Evolutionary conservation across 805 yeast genomes (phyloP), one percentile per base, ranked within the genome.

Genomic region (Saturnispora ahearnii): DNA sequence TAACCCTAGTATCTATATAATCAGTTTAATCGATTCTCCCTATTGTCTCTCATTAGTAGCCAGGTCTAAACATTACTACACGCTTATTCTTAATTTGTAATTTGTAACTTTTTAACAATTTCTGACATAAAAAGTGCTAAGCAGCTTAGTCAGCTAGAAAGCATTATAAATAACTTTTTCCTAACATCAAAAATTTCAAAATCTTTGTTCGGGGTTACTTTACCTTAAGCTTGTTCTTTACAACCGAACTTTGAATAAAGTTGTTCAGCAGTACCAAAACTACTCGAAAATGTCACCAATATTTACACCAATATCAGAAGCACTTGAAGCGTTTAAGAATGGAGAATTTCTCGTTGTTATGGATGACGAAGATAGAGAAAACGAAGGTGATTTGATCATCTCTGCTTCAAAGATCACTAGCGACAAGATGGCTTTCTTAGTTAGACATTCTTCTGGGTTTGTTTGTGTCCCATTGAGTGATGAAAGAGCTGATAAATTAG

Each of bases 311-410:
- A 79, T 86, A 43, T 76, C 81, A 48, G 87, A 83, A 51, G 93
- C 95, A 30, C 62, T 86, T 24, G 81, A 79, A 59, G 89, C 87
- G 1, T 82, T 75, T 66, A 76, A 77, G 55, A 76, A 77, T 51
- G 95, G 95, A 30, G 86, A 88, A 65, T 89, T 91, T 61, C 73
- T 93, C 44, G 78, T 93, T 44, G 99, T 93, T n/a, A 85, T 93
- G 86, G 99, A 93, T 66, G 96, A 93, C 63, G 97, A 88, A 66
- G 77, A 77, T 62, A 81, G 99, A 59, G 99, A 93, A 67, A 93
- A 93, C 66, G 99, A 93, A 70, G 99, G 99, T 48, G 99, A 93
- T 64, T 73, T 93, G 61, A 88, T 93, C 58, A 82, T 87, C 45
- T 95, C 98, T n/a, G 99, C 96, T 36, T 80, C 84, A 56, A 72